Percentiles rank a stretch among this genome's conserved stretches.
Conservation (phyloP, 352 stramenopile genomes). For the Halophytophthora batemanensis region DNA sequence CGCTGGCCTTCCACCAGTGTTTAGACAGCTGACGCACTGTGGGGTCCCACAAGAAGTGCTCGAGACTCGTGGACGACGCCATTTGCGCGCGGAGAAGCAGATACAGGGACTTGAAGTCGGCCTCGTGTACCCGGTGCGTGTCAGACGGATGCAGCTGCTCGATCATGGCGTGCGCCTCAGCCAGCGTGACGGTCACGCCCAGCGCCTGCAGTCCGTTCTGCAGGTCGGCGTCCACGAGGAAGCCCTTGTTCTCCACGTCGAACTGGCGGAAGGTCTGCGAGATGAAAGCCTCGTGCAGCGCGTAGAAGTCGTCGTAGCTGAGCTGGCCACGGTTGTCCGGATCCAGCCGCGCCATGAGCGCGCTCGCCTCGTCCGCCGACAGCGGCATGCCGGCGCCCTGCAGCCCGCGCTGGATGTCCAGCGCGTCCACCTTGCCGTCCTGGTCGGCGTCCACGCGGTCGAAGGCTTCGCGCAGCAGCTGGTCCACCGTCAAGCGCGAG, state of each 20-base stretch:
- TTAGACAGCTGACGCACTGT: slow-evolving; percentile 82
- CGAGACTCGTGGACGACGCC: slow-evolving; percentile 61
- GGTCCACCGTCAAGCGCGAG: slow-evolving; percentile 76
- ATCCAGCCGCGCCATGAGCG: slow-evolving; percentile 71
- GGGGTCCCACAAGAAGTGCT: slow-evolving; percentile 77
- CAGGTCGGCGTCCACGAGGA: slow-evolving; percentile 59
- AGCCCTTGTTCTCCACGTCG: slow-evolving; percentile 65
- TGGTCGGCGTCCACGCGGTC: slow-evolving; percentile 66
- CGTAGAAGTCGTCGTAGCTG: slow-evolving; percentile 72
- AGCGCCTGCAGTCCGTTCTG: slow-evolving; percentile 64
- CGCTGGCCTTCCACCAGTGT: slow-evolving; percentile 84
- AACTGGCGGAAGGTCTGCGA: slow-evolving; percentile 68
- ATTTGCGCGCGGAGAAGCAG: slow-evolving; percentile 78
- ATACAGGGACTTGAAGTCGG: slow-evolving; percentile 84
- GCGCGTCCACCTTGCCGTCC: slow-evolving; percentile 64
- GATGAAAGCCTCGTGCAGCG: slow-evolving; percentile 78
- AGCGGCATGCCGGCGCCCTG: slow-evolving; percentile 60
- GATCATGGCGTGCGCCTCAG: slow-evolving; percentile 80
- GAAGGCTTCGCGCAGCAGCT: slow-evolving; percentile 71
- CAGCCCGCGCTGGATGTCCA: slow-evolving; percentile 75
- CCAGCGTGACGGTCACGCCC: slow-evolving; percentile 63
- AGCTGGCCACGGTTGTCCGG: slow-evolving; percentile 65
- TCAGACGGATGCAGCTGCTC: slow-evolving; percentile 64
- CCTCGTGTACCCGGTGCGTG: slow-evolving; percentile 60
- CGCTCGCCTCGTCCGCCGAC: slow-evolving; percentile 45